Evolutionary conservation across 2,329 filamentous ascomycete species (phyloP).

Genomic region (Fonsecaea monophora): DNA sequence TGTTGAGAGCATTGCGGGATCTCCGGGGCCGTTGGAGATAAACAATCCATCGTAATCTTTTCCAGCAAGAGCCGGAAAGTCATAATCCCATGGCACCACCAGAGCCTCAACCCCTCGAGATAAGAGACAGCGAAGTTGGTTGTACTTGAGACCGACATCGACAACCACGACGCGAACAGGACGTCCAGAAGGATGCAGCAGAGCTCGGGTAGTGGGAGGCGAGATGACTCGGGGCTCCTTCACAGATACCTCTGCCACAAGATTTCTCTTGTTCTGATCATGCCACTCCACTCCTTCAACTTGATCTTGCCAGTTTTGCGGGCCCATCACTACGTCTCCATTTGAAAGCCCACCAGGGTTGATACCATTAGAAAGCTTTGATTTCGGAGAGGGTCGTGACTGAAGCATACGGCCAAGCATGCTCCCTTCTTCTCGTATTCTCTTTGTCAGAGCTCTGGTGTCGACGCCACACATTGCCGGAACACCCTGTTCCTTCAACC

Average conservation of each 20-base stretch:
- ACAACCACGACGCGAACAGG: constrained; percentile 87
- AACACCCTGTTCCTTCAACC: constrained; percentile 94
- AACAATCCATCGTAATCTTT: constrained; percentile 95
- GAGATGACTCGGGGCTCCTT: constrained; percentile 84
- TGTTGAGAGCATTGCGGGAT: constrained; percentile 81
- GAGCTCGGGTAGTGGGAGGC: constrained; percentile 71
- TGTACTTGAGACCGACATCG: constrained; percentile 98
- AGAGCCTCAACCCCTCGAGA: constrained; percentile 90
- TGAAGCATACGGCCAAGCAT: constrained; percentile 92
- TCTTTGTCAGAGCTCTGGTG: constrained; percentile 91
- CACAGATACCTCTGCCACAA: constrained; percentile 74
- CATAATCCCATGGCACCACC: constrained; percentile 95
- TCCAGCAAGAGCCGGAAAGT: constrained; percentile 77
- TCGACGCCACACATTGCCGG: constrained; percentile 96
- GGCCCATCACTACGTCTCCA: constrained; percentile 41
- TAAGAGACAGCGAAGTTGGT: constrained; percentile 92
- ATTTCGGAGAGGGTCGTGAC: constrained; percentile 59
- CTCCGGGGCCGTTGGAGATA: constrained; percentile 96
- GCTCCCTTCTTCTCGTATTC: constrained; percentile 90
- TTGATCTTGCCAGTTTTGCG: constrained; percentile 58
- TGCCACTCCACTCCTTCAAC: constrained; percentile 88
- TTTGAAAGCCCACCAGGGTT: constrained; percentile 50
- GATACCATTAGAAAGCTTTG: constrained; percentile 50
- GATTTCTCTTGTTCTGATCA: constrained; percentile 89
- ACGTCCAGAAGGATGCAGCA: constrained; percentile 88